Conservation (phyloP, 768 basidiomycete genomes). For the Suillus tomentosus region DNA sequence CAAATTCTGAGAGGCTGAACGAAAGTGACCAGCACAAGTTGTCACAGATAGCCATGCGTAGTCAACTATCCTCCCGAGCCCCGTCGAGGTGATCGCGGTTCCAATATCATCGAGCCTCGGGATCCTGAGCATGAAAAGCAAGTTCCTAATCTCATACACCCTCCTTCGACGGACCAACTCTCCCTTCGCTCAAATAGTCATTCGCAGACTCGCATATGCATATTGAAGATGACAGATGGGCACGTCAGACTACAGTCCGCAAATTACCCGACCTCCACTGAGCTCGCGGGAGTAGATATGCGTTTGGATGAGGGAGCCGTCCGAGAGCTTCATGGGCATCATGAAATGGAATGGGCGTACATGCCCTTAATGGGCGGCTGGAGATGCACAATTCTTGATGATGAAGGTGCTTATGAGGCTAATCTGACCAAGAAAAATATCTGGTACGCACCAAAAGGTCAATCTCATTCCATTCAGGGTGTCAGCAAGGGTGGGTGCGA, state of each 20-base stretch:
- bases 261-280: constrained; percentile 12
- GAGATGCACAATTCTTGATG: constrained; percentile 6
- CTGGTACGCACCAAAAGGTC: constrained; percentile 53
- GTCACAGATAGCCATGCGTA: constrained; percentile 11
- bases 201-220: constrained; percentile 55
- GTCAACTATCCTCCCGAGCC: constrained; percentile 31
- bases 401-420: constrained; percentile 8
- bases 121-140: constrained; percentile 51
- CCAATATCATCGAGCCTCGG: constrained; percentile 50
- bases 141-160: constrained; percentile 53
- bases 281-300: constrained; percentile 35
- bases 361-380: constrained; percentile 39
- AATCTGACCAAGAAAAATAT: constrained; percentile 33
- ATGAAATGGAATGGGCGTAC: constrained; percentile 37
- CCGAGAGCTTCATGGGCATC: constrained; percentile 39
- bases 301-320: constrained; percentile 34
- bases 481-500: constrained; percentile 37
- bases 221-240: constrained; percentile 55
- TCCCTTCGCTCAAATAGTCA: constrained; percentile 47
- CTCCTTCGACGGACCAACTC: constrained; percentile 48
- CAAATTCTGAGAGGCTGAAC: constrained; percentile 20
- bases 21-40: constrained; percentile 15
- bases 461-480: constrained; percentile 47
- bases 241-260: constrained; percentile 51
- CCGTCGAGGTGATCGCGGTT: constrained; percentile 43